Evolutionary conservation across 1,284 basidiomycete genomes (phyloP).

Genomic region (Irpex sp.): DNA sequence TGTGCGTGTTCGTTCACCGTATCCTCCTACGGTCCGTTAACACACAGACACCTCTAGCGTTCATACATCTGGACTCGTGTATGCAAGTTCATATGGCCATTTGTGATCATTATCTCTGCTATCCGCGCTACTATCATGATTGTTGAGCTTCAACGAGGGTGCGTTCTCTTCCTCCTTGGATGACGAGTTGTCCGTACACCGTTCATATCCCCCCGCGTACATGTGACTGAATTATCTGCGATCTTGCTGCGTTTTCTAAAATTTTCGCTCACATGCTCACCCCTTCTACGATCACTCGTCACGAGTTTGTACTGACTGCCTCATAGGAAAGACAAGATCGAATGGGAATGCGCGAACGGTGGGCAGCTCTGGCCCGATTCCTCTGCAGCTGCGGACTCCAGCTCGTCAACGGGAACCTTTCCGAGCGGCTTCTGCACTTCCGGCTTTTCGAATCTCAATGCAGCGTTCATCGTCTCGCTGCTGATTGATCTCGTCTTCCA

Average conservation of each 20-base stretch:
- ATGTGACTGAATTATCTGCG: background rate
- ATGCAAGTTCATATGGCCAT: constrained; percentile 70
- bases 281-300: constrained; percentile 1
- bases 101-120: constrained; percentile 63
- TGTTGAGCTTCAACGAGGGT: constrained; percentile 67
- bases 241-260: background rate
- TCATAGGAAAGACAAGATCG: constrained; percentile 63
- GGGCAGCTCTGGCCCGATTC: constrained; percentile 59
- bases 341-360: constrained; percentile 76
- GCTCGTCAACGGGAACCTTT: constrained; percentile 36
- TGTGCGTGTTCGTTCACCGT: constrained; percentile 32
- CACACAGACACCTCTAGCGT: constrained; percentile 37
- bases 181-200: background rate
- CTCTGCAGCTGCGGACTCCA: constrained; percentile 36
- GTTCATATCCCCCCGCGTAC: background rate
- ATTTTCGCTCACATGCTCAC: constrained; percentile 8
- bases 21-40: background rate
- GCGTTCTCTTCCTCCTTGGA: constrained; percentile 23
- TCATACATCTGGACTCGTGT: constrained; percentile 73
- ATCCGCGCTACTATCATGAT: constrained; percentile 74
- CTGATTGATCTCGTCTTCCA: constrained; percentile 68
- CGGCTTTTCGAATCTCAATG: constrained; percentile 63
- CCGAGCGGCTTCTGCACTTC: constrained; percentile 60
- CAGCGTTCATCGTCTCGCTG: constrained; percentile 64
- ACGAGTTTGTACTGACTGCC: constrained; percentile 4